Base-by-base conservation (phyloP, 257 asterid species). In the Salvia rosmarinus region DNA sequence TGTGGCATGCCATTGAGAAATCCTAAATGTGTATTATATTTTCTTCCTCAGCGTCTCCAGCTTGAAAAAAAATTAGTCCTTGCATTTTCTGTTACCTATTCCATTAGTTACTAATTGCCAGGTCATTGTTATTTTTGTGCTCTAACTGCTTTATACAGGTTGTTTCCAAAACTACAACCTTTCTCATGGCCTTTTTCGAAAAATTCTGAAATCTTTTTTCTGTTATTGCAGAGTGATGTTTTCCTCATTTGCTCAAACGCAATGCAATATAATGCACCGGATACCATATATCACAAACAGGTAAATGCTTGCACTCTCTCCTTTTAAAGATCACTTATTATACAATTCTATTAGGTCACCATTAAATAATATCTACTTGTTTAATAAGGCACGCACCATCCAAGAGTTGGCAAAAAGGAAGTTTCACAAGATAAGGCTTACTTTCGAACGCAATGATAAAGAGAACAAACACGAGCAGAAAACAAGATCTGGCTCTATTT, bases 231-330 rank as follows among this genome's bases (percentile, higher is more conserved):
- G 99, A 81, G 88, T 78, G 99, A 95, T 76, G 80, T 95, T 66
- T 90, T 80, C 75, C 90, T 90, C 73, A 87, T 95, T 76, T 90
- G 99, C 77, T 83, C 96, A 56, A 95, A 95, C 4, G 98, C 99
- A 49, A 95, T 95, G 99, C 90, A 85, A 77, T 95, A 95, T 81
- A 95, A 95, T 85, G 83, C 90, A 34, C 87, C 99, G 1, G 96
- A 88, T 81, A 90, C 99, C 56, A 65, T 95, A 80, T 95, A 91
- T 75, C 28, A 90, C 79, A 92, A 88, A 81, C 99, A 95, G 91
- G 99, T 92, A 85, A 50, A 25, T 54, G 49, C 55, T 55, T 16
- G 57, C 62, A 23, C 63, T 40, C 23, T 50, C 42, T 54, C 23
- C 7, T 62, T 20, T 68, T 46, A 16, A 23, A 25, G 28, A n/a